These are phyloP conservation scores for Paxillus involutus DNA, from an alignment of 768 basidiomycete species.

Conservation along the genomic window DNA sequence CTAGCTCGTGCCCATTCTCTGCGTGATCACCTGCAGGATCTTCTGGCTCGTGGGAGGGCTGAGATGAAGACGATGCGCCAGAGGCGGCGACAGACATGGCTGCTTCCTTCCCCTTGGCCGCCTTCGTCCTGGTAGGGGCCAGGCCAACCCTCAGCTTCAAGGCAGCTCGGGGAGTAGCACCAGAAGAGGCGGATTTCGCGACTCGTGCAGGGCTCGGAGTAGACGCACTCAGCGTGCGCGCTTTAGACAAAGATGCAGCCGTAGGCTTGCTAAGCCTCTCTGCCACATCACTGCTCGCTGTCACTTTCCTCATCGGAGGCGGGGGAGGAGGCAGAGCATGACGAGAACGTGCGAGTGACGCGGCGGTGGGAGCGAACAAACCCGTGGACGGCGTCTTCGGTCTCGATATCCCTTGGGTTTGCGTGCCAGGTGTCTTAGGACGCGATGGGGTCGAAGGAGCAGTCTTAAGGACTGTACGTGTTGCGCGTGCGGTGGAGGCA, in stretches of 20 bases:
- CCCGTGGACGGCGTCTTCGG: conserved; percentile 67
- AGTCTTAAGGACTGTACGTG: conserved; percentile 26
- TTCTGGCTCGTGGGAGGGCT: conserved; percentile 20
- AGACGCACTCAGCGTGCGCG: conserved; percentile 35
- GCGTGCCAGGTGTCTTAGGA: conserved; percentile 35
- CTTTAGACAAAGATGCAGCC: conserved; percentile 69
- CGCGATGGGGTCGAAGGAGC: conserved; percentile 33
- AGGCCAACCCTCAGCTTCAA: conserved; percentile 28
- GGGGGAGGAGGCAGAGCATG: conserved; percentile 48
- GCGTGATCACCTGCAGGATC: conserved; percentile 16
- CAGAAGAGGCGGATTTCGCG: conserved; percentile 28
- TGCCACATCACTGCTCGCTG: conserved; percentile 50
- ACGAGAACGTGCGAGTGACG: conserved; percentile 72
- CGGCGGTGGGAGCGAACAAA: conserved; percentile 80
- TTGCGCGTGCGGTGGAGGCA: conserved; percentile 26
- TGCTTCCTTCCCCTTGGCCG: conserved; percentile 17
- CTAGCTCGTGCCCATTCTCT: conserved; percentile 28
- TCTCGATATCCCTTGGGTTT: conserved; percentile 26
- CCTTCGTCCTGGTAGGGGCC: conserved; percentile 26
- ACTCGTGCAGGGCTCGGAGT: conserved; percentile 23
- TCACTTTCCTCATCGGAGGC: conserved; percentile 53
- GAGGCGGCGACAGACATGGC: conserved; percentile 16
- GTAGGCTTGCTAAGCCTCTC: conserved; percentile 83
- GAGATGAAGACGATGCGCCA: conserved; percentile 17
- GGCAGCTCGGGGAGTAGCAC: conserved; percentile 26